Evolutionary conservation across 768 basidiomycete species (phyloP).

Genomic region (Podaxis carcinomalis): DNA sequence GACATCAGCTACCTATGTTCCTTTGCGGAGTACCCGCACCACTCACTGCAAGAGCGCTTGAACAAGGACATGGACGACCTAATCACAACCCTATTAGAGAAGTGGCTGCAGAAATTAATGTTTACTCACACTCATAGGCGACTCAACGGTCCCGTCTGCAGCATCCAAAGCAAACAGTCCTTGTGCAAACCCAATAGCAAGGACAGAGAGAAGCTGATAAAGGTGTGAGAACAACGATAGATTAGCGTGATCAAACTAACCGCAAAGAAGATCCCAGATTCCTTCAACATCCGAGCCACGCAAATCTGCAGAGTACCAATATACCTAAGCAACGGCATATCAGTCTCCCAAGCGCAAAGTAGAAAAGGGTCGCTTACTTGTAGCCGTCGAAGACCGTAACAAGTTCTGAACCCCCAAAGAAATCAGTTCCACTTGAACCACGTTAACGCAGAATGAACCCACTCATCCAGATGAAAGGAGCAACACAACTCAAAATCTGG

Average conservation of each 20-base stretch:
- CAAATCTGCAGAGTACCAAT: constrained; percentile 95
- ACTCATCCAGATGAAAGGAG: constrained; percentile 94
- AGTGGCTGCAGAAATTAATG: neutral
- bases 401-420: constrained; percentile 43
- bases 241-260: constrained; percentile 34
- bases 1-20: neutral
- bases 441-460: constrained; percentile 22
- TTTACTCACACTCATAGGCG: constrained; percentile 39
- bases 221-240: neutral
- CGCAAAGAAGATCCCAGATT: constrained; percentile 90
- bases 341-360: neutral
- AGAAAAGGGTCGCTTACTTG: constrained; percentile 45
- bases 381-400: constrained; percentile 79
- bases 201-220: constrained; percentile 68
- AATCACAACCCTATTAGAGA: constrained; percentile 3
- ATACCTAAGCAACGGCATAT: constrained; percentile 40
- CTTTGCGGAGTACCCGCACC: neutral
- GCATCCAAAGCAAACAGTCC: constrained; percentile 88
- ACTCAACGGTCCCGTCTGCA: constrained; percentile 74
- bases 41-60: constrained; percentile 80
- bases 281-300: constrained; percentile 87
- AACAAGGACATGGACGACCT: constrained; percentile 70
- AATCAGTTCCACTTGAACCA: neutral
- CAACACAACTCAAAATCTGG: constrained; percentile 83
- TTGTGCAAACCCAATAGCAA: constrained; percentile 82